Evolutionary conservation across 495 filamentous ascomycete genomes (phyloP).

Genomic region (Lichenothelia convexa): DNA sequence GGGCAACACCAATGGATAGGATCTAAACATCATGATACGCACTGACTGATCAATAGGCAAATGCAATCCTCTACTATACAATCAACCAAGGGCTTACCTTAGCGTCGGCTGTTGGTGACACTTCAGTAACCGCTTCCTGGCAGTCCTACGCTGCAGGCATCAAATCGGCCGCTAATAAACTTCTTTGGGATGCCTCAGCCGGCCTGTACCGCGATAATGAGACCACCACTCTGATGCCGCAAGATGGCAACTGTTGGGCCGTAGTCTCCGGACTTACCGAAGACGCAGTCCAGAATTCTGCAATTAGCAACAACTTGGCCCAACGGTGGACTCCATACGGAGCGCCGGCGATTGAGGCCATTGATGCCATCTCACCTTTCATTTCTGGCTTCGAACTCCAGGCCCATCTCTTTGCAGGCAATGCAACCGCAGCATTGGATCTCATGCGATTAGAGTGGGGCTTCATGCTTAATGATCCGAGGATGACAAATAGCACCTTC

Average conservation of each 20-base stretch:
- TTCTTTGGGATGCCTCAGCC: conserved; percentile 14
- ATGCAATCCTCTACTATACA: conserved; percentile 19
- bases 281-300: conserved; percentile 8
- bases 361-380: conserved; percentile 41
- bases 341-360: conserved; percentile 38
- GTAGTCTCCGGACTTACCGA: conserved; percentile 18
- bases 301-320: conserved; percentile 28
- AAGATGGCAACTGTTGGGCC: conserved; percentile 33
- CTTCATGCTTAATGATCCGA: conserved; percentile 40
- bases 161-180: conserved; percentile 14
- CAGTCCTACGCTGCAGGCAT: conserved; percentile 7
- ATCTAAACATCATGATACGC: neutral
- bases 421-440: conserved; percentile 31
- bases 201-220: conserved; percentile 20
- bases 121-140: conserved; percentile 8
- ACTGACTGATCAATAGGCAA: conserved; percentile 8
- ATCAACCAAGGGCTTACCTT: conserved; percentile 19
- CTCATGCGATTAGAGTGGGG: conserved; percentile 41
- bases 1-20: neutral
- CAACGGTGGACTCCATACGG: conserved; percentile 39
- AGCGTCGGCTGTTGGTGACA: conserved; percentile 16
- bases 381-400: conserved; percentile 42
- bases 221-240: conserved; percentile 22
- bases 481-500: conserved; percentile 42
- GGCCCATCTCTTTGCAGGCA: conserved; percentile 32